phyloP scores from a whole-genome alignment of 495 filamentous ascomycete genomes.

The Cercophora samala region DNA sequence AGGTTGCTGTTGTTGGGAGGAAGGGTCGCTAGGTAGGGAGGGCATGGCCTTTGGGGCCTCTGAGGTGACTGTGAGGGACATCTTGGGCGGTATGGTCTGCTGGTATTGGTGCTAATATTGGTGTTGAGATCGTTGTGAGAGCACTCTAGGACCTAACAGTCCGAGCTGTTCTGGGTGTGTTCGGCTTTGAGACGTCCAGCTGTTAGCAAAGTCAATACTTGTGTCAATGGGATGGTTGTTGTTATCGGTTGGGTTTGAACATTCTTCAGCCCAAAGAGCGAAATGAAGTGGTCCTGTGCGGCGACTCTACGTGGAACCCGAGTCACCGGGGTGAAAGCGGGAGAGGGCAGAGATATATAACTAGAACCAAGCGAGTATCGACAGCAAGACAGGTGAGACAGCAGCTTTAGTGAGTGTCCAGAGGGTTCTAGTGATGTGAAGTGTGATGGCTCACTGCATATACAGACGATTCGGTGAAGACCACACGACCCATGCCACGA shows the following conservation, averaged over 20 bases:
- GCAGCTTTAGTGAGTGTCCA: neutral
- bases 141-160: neutral
- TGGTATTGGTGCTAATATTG: neutral
- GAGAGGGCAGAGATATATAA: neutral
- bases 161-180: neutral
- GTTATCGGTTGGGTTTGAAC: neutral
- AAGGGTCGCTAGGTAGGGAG: neutral
- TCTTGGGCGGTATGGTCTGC: constrained; percentile 9
- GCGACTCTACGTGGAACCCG: neutral
- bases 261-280: neutral
- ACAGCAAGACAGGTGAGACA: neutral
- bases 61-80: constrained; percentile 32
- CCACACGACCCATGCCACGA: neutral
- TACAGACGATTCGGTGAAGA: neutral
- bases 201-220: neutral
- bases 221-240: neutral
- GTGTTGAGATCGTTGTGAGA: neutral
- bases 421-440: neutral
- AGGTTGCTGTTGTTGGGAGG: constrained; percentile 14
- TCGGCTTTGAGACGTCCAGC: neutral
- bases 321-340: neutral
- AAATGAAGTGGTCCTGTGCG: neutral
- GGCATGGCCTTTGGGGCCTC: constrained; percentile 20
- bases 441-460: neutral
- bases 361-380: neutral